Evolutionary conservation across 805 yeast genomes (phyloP).

Genomic region (Sungouiozyma intestinalis): DNA sequence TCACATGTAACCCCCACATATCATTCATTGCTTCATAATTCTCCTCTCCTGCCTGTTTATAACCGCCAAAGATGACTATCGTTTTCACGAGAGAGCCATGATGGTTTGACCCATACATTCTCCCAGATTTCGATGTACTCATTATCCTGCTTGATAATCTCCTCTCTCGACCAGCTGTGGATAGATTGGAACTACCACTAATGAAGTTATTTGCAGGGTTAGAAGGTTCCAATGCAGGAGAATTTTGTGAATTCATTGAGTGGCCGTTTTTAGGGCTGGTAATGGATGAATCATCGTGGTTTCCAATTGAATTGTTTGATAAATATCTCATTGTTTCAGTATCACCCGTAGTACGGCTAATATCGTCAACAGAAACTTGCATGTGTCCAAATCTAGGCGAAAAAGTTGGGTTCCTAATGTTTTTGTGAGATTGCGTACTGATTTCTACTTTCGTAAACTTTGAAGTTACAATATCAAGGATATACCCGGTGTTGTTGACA

Average conservation of each 20-base stretch:
- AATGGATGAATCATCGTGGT: neutral
- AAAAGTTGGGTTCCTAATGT: constrained; percentile 24
- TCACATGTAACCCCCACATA: constrained; percentile 34
- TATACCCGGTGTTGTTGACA: constrained; percentile 44
- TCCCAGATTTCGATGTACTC: neutral
- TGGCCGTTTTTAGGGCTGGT: neutral
- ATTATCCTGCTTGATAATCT: neutral
- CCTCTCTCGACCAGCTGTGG: neutral
- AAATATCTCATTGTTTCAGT: neutral
- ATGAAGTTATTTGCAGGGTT: neutral
- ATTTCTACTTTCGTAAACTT: constrained; percentile 39
- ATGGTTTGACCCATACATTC: neutral
- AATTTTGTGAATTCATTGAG: neutral
- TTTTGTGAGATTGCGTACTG: constrained; percentile 26
- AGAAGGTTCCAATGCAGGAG: neutral
- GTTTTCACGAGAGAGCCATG: constrained; percentile 8
- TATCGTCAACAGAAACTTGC: constrained; percentile 17
- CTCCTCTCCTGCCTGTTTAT: constrained; percentile 25
- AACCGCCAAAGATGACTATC: constrained; percentile 40
- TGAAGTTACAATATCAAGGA: constrained; percentile 43
- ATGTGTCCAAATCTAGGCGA: constrained; percentile 34
- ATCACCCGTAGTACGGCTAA: neutral
- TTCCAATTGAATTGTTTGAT: neutral
- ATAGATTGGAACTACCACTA: neutral
- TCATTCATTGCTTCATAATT: constrained; percentile 31